Evolutionary conservation across 2,329 filamentous ascomycete genomes (phyloP), one percentile per base, ranked within the genome.

Genomic region (Colletotrichum sp.): DNA sequence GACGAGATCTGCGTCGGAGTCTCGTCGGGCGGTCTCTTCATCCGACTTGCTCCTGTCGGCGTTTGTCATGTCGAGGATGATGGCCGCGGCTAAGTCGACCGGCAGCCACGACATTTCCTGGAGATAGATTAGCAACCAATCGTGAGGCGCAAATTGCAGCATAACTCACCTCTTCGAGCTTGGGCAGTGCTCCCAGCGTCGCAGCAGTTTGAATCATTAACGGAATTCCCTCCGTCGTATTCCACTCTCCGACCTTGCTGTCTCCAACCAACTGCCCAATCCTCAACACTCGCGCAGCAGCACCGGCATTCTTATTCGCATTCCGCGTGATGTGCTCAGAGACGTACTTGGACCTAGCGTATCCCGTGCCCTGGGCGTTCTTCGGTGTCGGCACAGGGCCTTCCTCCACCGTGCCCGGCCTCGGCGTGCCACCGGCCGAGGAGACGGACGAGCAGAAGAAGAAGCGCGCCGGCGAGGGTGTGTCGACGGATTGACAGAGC

Each of bases 291-390:
- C 6, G 78, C 28, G 69, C 79, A 60, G 24, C 64, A 66, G 8
- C 79, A 24, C 57, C 57, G 67, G 24, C 16, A 15, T 12, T 44
- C 16, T 44, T 62, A 10, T 8, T 57, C 34, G 71, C 39, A 10
- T 65, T 72, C 30, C 26, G 81, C 65, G 67, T 82, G 79, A 90
- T 85, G n/a, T 87, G 83, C 77, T 90, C 88, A 0, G 87, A 83
- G 3, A 90, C 87, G 63, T 84, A 84, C 78, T 90, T 90, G 0
- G 86, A 88, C 28, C 84, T 81, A 1, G 87, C 88, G 60, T 90
- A 90, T 2, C 89, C 89, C 80, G 89, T 90, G 6, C 82, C 83
- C 76, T 89, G 87, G 1, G 87, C 88, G 77, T 86, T 82, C 1
- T 71, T 13, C n/a, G 65, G 44, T 30, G 44, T 68, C 21, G 65